Conservation (phyloP, 202 grass and related monocot species). For the Panicum hallii region DNA sequence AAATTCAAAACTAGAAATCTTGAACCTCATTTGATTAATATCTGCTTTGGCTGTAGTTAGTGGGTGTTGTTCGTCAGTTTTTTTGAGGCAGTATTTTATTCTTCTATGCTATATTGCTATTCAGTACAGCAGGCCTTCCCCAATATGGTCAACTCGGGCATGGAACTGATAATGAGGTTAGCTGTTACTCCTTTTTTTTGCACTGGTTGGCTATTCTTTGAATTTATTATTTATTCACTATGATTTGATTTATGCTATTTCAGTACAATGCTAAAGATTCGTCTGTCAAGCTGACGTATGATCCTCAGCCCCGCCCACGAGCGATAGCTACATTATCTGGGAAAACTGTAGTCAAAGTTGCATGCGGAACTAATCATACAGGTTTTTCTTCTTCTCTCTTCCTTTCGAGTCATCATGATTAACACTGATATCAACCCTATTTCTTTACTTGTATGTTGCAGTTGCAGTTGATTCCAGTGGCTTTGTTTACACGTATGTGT, state of each 20-base stretch:
- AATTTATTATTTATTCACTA: slow-evolving; percentile 29
- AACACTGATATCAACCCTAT: slow-evolving; percentile 47
- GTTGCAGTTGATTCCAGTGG: slow-evolving; percentile 98
- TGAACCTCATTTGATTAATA: slow-evolving; percentile 35
- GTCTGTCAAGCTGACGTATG: slow-evolving; percentile 91
- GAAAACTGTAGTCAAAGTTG: slow-evolving; percentile 90
- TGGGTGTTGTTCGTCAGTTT: slow-evolving; percentile 35
- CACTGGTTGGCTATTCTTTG: neutral
- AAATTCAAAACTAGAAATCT: slow-evolving; percentile 26
- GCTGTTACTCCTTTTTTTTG: slow-evolving; percentile 3
- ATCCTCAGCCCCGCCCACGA: slow-evolving; percentile 82
- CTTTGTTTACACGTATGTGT: slow-evolving; percentile 98
- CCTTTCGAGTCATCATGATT: slow-evolving; percentile 40
- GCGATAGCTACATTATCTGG: slow-evolving; percentile 80
- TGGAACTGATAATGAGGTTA: slow-evolving; percentile 97
- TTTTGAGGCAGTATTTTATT: slow-evolving; percentile 58
- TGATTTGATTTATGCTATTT: slow-evolving; percentile 47
- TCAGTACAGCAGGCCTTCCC: slow-evolving; percentile 86
- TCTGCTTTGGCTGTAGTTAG: slow-evolving; percentile 43
- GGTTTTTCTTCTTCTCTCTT: slow-evolving; percentile 53
- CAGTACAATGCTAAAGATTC: slow-evolving; percentile 96
- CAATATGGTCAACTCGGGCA: slow-evolving; percentile 98
- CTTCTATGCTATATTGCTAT: slow-evolving; percentile 59
- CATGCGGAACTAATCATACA: slow-evolving; percentile 99
- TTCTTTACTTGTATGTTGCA: slow-evolving; percentile 57